Evolutionary conservation across 768 basidiomycete genomes (phyloP).

Genomic region (Imleria badia): DNA sequence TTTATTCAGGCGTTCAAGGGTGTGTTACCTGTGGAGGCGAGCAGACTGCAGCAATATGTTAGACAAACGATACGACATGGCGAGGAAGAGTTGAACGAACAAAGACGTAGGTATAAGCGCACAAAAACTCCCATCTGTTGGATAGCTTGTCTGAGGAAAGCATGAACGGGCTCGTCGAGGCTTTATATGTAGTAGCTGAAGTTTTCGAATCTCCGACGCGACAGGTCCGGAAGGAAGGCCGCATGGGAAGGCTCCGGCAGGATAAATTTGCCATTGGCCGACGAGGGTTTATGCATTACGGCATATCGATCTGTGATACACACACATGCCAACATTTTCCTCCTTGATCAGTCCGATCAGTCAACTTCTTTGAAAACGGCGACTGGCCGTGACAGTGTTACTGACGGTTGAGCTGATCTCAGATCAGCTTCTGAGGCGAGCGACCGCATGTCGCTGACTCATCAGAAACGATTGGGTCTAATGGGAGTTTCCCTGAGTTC

Average conservation of each 20-base stretch:
- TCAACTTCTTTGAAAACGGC: neutral
- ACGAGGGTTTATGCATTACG: neutral
- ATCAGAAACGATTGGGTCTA: neutral
- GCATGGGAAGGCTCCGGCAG: conserved; percentile 1
- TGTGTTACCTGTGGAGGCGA: conserved; percentile 29
- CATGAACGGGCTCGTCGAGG: neutral
- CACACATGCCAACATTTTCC: neutral
- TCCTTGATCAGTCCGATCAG: conserved; percentile 9
- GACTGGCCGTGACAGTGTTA: neutral
- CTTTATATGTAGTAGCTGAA: conserved; percentile 19
- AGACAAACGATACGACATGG: conserved; percentile 1
- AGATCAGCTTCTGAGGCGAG: neutral
- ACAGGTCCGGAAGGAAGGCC: conserved; percentile 22
- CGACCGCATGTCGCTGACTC: neutral
- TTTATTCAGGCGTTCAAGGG: conserved; percentile 24
- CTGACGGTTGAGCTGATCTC: neutral
- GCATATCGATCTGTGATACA: conserved; percentile 4
- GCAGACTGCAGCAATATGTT: conserved; percentile 21
- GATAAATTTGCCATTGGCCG: conserved; percentile 26
- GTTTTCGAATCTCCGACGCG: conserved; percentile 28
- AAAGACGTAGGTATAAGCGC: conserved; percentile 28
- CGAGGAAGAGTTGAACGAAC: conserved; percentile 17
- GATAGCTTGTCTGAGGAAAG: conserved; percentile 24
- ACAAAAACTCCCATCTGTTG: conserved; percentile 36
- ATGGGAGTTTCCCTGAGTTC: too few relatives aligned